Evolutionary conservation across 139 green algal species (phyloP), one percentile per base, ranked within the genome.

Genomic region (Volvox reticuliferus): DNA sequence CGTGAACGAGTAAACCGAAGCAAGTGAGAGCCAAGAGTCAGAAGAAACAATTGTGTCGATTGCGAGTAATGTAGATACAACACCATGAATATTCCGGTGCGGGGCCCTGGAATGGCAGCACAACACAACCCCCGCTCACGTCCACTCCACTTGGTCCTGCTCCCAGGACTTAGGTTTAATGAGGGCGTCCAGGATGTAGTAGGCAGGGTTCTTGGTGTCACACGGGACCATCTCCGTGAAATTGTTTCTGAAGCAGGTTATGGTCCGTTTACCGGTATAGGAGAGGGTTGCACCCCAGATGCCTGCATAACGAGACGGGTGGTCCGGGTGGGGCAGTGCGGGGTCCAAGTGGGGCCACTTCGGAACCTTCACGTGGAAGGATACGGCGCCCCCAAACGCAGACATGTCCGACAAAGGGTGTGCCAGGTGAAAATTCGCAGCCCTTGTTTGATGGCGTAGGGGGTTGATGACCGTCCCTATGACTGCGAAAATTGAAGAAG

Each of bases 201-300:
- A 77, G 61, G 81, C 81, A 20, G 81, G 81, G 81, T 87, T 87
- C 30, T 12, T 20, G 81, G 14, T 32, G 81, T 61, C 35, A 55
- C 81, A 87, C 20, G 81, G 62, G 16, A 1, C 81, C 62, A 61
- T 3, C 50, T 21, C 6, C 62, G 81, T 78, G 62, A 78, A 62
- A 16, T 87, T 87, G 81, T 87, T 22, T 9, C 24, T 26, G 19
- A 87, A 33, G 62, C 81, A 87, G 20, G 62, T 77, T 62, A 87
- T 87, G 81, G 62, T 87, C 32, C 81, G 81, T 6, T 12, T 1
- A 12, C 62, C n/a, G 0, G 0, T 33, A 0, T 19, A 32, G 61
- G 13, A 35, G 28, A 87, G 18, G 19, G 81, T 87, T 32, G n/a
- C 81, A 32, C 81, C 81, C 81, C 81, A 87, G 19, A 71, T 30